These are phyloP conservation scores for Primulina tabacum DNA, from an alignment of 257 asterid genomes.

Conservation along the genomic window DNA sequence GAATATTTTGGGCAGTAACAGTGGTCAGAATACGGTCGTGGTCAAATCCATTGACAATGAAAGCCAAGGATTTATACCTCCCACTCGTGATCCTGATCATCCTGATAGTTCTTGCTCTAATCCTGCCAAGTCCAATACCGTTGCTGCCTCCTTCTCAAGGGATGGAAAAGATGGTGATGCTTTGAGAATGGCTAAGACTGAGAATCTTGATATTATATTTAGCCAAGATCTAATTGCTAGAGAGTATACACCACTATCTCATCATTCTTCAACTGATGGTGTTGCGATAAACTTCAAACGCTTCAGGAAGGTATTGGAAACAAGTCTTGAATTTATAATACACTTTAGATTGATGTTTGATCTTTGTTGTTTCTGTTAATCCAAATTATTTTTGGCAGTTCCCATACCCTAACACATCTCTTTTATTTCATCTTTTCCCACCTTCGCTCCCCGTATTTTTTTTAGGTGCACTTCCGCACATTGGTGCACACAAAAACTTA, in stretches of 20 bases:
- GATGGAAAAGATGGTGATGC: conserved; percentile 32
- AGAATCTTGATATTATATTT: conserved; percentile 61
- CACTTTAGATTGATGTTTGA: conserved; percentile 7
- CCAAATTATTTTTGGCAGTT: background rate
- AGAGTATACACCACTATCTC: conserved; percentile 37
- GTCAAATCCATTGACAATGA: conserved; percentile 27
- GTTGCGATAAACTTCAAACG: conserved; percentile 61
- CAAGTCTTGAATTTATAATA: background rate
- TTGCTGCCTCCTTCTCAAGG: conserved; percentile 26
- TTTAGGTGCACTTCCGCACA: background rate
- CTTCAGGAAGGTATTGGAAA: conserved; percentile 69
- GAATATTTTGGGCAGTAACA: conserved; percentile 42
- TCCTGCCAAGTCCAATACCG: conserved; percentile 26
- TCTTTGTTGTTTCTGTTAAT: background rate
- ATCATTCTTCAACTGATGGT: conserved; percentile 32
- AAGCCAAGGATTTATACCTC: conserved; percentile 35
- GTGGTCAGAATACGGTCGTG: conserved; percentile 29
- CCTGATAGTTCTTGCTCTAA: conserved; percentile 23
- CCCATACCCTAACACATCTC: background rate
- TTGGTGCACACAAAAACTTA: background rate
- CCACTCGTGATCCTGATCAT: conserved; percentile 31
- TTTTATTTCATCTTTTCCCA: background rate
- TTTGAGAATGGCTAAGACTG: conserved; percentile 43
- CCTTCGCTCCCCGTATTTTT: background rate
- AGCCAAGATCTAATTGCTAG: conserved; percentile 78